Percentiles rank a stretch among this genome's conserved stretches.
These are phyloP conservation scores for Mortierella sp. DNA, from an alignment of 371 early-diverging fungal genomes.

Conservation along the genomic window DNA sequence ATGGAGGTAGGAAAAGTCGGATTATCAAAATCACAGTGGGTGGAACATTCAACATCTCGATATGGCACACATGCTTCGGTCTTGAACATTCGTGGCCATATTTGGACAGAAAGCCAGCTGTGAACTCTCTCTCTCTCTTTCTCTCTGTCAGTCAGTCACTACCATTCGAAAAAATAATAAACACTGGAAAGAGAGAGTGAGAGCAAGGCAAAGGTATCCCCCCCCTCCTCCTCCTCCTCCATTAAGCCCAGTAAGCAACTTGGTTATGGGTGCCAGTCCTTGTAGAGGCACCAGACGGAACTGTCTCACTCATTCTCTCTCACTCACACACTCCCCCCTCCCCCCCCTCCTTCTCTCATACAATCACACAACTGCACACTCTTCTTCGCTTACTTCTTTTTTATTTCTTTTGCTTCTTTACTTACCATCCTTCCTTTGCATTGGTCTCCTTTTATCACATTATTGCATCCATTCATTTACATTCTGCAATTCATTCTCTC, in stretches of 20 bases:
- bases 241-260: not conserved
- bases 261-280: no score
- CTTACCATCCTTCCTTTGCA: not conserved
- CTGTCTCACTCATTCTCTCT: not conserved
- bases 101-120: not conserved
- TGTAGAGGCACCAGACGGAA: no score
- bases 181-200: no score
- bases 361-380: not conserved
- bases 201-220: not conserved
- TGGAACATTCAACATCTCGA: not conserved
- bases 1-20: not conserved
- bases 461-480: not conserved
- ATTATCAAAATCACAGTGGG: not conserved
- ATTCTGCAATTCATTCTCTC: not conserved
- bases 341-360: not conserved
- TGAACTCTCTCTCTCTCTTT: no score
- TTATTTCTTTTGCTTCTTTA: no score
- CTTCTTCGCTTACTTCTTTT: not conserved
- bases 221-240: not conserved
- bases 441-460: not conserved
- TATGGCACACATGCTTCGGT: constrained; percentile 1
- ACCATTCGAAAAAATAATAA: no score
- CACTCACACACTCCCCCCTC: not conserved
- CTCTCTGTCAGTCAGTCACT: no score
- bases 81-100: constrained; percentile 1